Base-by-base conservation (phyloP, 176 grass and related monocot genomes). In the Ensete glaucum region DNA sequence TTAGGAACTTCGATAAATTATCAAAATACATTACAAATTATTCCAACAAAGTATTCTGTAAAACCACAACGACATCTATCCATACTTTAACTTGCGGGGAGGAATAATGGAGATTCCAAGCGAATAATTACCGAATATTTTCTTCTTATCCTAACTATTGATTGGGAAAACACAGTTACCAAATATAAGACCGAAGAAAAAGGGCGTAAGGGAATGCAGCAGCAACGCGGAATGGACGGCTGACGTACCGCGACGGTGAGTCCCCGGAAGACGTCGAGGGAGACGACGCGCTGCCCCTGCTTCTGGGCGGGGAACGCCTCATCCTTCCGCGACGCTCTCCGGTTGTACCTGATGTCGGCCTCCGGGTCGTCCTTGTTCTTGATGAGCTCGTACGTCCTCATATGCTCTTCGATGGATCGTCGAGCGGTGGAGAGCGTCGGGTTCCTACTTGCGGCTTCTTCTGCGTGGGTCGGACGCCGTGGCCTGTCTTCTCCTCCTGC, bases 261-360 rank as follows among this genome's bases (percentile, higher is more conserved):
- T 56, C 88, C 88, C 23, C 88, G 79, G 85, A 90, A 90, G 13
- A 90, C 88, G 79, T 90, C 88, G 76, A 90, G 88, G 72, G 88
- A 90, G 79, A 87, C 76, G 67, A 90, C 85, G 54, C 88, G 85
- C 82, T 87, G 72, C 72, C 16, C 15, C 8, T 69, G 8, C 23
- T n/a, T 75, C n/a, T 53, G n/a, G 77, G 8, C 2, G 22, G 5
- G 21, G 83, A 52, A 68, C 23, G 55, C 53, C 65, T 34, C 78
- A 27, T 76, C 72, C 84, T 86, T 84, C 74, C 83, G 83, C 80
- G 85, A 83, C 81, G 8, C 9, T 10, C 15, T 53, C 27, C 25
- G 17, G 49, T 25, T 16, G 2, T 0, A 50, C 51, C 57, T 15
- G 29, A 49, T 69, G 24, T 50, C 57, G 50, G 71, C 75, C 73